Percentiles rank a stretch among this genome's conserved stretches.
These are phyloP conservation scores for Boletus austroedulis DNA, from an alignment of 1,284 basidiomycete species.

Conservation along the genomic window DNA sequence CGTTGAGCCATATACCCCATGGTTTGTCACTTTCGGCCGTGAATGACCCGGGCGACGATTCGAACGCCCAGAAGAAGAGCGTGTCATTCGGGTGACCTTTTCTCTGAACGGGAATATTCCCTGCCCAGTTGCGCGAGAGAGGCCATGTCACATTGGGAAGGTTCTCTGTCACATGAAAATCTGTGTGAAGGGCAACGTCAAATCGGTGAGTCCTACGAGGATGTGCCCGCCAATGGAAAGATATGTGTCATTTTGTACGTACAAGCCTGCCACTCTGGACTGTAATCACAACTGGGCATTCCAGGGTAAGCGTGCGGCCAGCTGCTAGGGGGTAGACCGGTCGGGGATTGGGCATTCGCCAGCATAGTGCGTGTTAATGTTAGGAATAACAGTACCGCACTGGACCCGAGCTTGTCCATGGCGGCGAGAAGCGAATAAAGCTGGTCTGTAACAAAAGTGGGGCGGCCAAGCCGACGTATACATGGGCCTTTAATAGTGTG, in stretches of 20 bases:
- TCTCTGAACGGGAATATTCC: slow-evolving; percentile 64
- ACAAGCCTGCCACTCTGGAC: slow-evolving; percentile 65
- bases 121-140: slow-evolving; percentile 57
- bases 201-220: not conserved
- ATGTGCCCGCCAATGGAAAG: too few relatives aligned
- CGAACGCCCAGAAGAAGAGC: slow-evolving; percentile 70
- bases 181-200: slow-evolving; percentile 32
- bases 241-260: slow-evolving; percentile 19
- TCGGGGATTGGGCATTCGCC: slow-evolving; percentile 25
- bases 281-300: slow-evolving; percentile 45
- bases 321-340: slow-evolving; percentile 29
- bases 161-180: slow-evolving; percentile 52
- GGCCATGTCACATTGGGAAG: slow-evolving; percentile 66
- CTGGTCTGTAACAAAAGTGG: too few relatives aligned
- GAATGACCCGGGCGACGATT: slow-evolving; percentile 58
- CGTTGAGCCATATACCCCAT: slow-evolving; percentile 76
- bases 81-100: slow-evolving; percentile 67
- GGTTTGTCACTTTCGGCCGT: slow-evolving; percentile 49
- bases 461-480: too few relatives aligned
- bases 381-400: slow-evolving; percentile 7
- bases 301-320: slow-evolving; percentile 36
- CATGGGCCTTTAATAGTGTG: too few relatives aligned
- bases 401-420: slow-evolving; percentile 6
- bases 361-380: slow-evolving; percentile 4
- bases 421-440: not conserved